A percentile compares a stretch with the other conserved stretches of the same genome.
Conservation (phyloP, 2,329 filamentous ascomycete genomes). For the Ascochyta viciae-villosae region DNA sequence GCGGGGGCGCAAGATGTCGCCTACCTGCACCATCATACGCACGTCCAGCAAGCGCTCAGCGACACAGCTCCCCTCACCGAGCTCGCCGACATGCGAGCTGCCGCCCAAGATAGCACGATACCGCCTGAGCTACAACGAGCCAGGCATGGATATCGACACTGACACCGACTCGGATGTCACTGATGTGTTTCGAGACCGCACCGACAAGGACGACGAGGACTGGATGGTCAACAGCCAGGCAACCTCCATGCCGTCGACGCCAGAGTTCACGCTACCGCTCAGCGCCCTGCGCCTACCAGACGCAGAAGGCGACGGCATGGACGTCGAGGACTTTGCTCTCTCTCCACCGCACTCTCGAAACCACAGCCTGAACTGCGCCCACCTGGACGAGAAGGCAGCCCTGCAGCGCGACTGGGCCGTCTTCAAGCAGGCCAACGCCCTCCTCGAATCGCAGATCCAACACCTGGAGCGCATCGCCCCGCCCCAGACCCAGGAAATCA, state of each 20-base stretch:
- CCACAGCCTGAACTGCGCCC: conserved; percentile 29
- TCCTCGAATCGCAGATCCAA: conserved; percentile 20
- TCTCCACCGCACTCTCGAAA: conserved; percentile 33
- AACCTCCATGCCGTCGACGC: conserved; percentile 32
- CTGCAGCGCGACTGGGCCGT: conserved; percentile 33
- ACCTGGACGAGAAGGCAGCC: conserved; percentile 19
- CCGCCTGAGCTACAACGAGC: conserved; percentile 30
- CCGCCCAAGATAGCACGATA: conserved; percentile 46
- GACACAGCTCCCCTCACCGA: conserved; percentile 47
- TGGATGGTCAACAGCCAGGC: conserved; percentile 24
- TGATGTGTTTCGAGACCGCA: conserved; percentile 24
- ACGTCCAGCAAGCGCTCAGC: conserved; percentile 48
- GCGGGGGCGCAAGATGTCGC: conserved; percentile 39
- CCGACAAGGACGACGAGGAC: conserved; percentile 29
- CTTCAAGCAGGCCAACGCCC: conserved; percentile 19
- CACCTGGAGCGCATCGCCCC: conserved; percentile 17
- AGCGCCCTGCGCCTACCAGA: conserved; percentile 31
- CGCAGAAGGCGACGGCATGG: conserved; percentile 37
- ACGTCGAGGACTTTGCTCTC: conserved; percentile 37
- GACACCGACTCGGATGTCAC: conserved; percentile 33
- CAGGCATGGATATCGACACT: conserved; percentile 26
- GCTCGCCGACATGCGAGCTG: conserved; percentile 41
- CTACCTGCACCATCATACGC: conserved; percentile 32
- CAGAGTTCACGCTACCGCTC: conserved; percentile 25
- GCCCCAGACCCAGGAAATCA: not conserved